Evolutionary conservation across 352 stramenopile species (phyloP).

Genomic region (Phytopythium delawarense): DNA sequence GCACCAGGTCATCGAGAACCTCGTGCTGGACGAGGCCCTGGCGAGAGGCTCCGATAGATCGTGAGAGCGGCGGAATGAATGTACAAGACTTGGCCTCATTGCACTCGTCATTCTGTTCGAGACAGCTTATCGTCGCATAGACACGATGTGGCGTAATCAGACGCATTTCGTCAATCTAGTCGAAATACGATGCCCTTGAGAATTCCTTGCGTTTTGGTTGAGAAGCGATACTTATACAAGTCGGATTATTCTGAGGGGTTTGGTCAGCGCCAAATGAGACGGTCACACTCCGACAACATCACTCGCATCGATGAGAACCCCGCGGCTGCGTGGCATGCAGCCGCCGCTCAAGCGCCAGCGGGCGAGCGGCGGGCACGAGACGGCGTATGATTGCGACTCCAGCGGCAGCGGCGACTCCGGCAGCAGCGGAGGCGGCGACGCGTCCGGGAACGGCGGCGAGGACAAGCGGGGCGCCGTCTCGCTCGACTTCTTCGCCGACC

Average conservation of each 20-base stretch:
- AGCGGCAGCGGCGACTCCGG: background rate
- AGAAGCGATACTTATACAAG: background rate
- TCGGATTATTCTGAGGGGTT: background rate
- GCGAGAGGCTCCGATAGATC: constrained; percentile 1
- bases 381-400: background rate
- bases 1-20: constrained; percentile 28
- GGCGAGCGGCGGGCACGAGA: background rate
- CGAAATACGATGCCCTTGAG: background rate
- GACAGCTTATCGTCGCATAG: background rate
- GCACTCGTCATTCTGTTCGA: background rate
- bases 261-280: too few species aligned
- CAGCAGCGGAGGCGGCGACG: background rate
- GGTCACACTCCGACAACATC: background rate
- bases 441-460: background rate
- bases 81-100: background rate
- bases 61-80: background rate
- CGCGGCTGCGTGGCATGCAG: background rate
- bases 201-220: background rate
- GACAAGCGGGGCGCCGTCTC: background rate
- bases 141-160: background rate
- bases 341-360: background rate
- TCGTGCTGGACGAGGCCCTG: constrained; percentile 31
- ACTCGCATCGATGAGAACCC: background rate
- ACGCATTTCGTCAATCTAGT: background rate
- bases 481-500: constrained; percentile 22